Evolutionary conservation across 345 rosid genomes (phyloP).

Genomic region (Hirschfeldia incana): DNA sequence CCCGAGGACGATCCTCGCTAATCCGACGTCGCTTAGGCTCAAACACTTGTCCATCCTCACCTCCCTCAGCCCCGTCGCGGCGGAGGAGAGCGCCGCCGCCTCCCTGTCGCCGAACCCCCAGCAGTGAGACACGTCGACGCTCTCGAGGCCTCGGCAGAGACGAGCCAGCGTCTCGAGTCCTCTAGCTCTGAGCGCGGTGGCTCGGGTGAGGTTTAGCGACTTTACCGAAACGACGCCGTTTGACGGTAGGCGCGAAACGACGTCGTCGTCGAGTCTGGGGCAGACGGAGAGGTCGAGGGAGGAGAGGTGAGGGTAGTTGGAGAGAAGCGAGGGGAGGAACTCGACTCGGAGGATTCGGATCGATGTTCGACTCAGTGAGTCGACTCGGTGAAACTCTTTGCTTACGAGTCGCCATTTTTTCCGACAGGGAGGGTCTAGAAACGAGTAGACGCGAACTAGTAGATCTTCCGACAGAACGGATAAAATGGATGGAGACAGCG

Average conservation of each 20-base stretch:
- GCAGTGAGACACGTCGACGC: slow-evolving; percentile 76
- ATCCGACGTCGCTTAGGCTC: slow-evolving; percentile 77
- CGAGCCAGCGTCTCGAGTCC: slow-evolving; percentile 64
- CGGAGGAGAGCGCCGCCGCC: slow-evolving; percentile 79
- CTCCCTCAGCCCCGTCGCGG: slow-evolving; percentile 56
- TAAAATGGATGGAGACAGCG: slow-evolving; percentile 39
- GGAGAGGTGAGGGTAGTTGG: slow-evolving; percentile 47
- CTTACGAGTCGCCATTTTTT: slow-evolving; percentile 76
- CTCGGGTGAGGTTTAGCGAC: slow-evolving; percentile 60
- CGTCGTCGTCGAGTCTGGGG: slow-evolving; percentile 67
- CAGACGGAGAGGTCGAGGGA: slow-evolving; percentile 82
- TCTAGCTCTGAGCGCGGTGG: slow-evolving; percentile 55
- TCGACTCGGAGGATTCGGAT: slow-evolving; percentile 72
- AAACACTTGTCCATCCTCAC: slow-evolving; percentile 83
- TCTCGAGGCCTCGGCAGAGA: slow-evolving; percentile 58
- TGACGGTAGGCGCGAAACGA: slow-evolving; percentile 45
- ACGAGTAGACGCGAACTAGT: slow-evolving; percentile 53
- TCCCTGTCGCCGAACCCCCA: slow-evolving; percentile 74
- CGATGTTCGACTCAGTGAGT: slow-evolving; percentile 50
- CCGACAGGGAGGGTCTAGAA: slow-evolving; percentile 49
- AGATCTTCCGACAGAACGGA: slow-evolving; percentile 72
- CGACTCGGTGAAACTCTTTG: slow-evolving; percentile 70
- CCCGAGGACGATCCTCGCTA: slow-evolving; percentile 75
- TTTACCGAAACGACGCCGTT: slow-evolving; percentile 38
- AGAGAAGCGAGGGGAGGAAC: slow-evolving; percentile 56